These are phyloP conservation scores for Macaranga tanarius DNA, from an alignment of 441 rosid genomes.

Conservation along the genomic window DNA sequence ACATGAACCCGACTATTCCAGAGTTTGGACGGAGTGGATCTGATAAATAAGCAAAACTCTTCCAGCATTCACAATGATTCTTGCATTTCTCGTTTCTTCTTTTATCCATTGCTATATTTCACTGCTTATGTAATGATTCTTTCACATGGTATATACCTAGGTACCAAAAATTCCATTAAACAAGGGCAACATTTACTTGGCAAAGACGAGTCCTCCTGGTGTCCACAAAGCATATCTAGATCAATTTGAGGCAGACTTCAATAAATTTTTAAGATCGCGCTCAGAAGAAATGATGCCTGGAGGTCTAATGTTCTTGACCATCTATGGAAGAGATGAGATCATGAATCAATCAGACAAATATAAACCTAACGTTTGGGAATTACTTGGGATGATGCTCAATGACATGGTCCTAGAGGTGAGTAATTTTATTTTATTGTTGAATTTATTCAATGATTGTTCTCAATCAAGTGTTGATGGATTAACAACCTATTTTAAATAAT, in stretches of 20 bases:
- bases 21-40: too few species aligned
- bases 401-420: slow-evolving; percentile 24
- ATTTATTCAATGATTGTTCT: too few species aligned
- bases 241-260: slow-evolving; percentile 22
- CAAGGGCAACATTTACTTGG: slow-evolving; percentile 1
- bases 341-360: neutral
- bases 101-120: too few species aligned
- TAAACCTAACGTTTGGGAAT: slow-evolving; percentile 4
- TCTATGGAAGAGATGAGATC: slow-evolving; percentile 10
- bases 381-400: slow-evolving; percentile 5
- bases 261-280: slow-evolving; percentile 13
- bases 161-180: slow-evolving; percentile 16
- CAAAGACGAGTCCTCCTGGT: slow-evolving; percentile 18
- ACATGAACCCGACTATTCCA: too few species aligned
- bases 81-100: too few species aligned
- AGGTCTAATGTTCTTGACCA: slow-evolving; percentile 18
- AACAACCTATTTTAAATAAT: too few species aligned
- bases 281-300: slow-evolving; percentile 18
- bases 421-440: neutral
- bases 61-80: too few species aligned
- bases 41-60: too few species aligned
- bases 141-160: neutral
- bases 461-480: too few species aligned
- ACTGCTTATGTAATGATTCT: too few species aligned
- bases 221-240: slow-evolving; percentile 17